Evolutionary conservation across 768 basidiomycete genomes (phyloP).

Genomic region (Asterophora lycoperdoides): DNA sequence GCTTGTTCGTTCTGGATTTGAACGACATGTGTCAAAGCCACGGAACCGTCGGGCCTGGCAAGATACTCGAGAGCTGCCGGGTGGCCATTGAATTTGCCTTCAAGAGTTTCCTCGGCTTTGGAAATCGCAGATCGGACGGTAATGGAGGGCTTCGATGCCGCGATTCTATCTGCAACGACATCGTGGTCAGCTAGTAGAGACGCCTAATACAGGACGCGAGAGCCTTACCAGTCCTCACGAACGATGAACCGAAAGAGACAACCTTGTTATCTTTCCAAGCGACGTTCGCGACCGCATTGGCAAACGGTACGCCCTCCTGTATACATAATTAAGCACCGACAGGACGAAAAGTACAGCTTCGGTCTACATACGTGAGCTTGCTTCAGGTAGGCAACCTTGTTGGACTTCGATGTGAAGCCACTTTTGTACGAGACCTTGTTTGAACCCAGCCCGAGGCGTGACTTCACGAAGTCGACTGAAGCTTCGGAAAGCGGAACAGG

Average conservation of each 20-base stretch:
- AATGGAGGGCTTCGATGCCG: constrained; percentile 36
- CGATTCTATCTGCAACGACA: constrained; percentile 22
- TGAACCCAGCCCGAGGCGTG: constrained; percentile 19
- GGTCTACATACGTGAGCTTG: constrained; percentile 11
- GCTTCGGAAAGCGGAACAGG: constrained; percentile 14
- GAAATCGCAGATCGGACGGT: constrained; percentile 32
- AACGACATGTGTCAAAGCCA: constrained; percentile 38
- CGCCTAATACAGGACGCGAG: neutral
- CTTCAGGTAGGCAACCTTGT: constrained; percentile 18
- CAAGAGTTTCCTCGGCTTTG: constrained; percentile 31
- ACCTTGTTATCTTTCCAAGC: constrained; percentile 29
- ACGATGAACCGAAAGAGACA: constrained; percentile 31
- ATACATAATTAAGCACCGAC: neutral
- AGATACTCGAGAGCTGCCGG: constrained; percentile 39
- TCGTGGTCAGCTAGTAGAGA: neutral
- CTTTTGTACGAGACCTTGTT: constrained; percentile 6
- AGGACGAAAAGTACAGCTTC: neutral
- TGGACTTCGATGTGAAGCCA: constrained; percentile 11
- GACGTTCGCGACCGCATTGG: constrained; percentile 35
- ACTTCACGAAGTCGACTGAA: constrained; percentile 20
- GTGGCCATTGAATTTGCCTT: constrained; percentile 36
- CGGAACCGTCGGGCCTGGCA: constrained; percentile 34
- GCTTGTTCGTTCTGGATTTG: constrained; percentile 31
- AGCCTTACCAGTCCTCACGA: constrained; percentile 25
- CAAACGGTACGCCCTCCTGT: constrained; percentile 31